A percentile compares a stretch with the other conserved stretches of the same genome.
phyloP scores from a whole-genome alignment of 352 stramenopile genomes.

The Globisporangium polare region DNA sequence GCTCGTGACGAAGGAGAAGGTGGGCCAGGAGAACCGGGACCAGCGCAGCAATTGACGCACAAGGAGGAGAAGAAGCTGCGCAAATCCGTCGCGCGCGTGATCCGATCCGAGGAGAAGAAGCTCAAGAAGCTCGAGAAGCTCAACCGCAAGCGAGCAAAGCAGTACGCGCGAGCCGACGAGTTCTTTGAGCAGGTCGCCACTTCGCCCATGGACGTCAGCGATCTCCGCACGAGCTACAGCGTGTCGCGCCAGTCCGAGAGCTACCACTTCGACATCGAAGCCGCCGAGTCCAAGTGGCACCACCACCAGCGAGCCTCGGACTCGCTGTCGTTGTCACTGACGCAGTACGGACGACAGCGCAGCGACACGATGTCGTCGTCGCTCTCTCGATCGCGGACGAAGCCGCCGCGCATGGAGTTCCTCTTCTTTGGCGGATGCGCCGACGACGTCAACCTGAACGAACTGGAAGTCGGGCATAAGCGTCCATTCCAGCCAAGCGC shows the following conservation, averaged over 20 bases:
- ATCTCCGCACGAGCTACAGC: conserved; percentile 3
- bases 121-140: conserved; percentile 29
- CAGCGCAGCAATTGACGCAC: conserved; percentile 14
- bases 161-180: conserved; percentile 14
- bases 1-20: not conserved
- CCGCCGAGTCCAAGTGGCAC: conserved; percentile 4
- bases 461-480: conserved; percentile 26
- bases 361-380: not conserved
- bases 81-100: conserved; percentile 24
- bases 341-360: not conserved
- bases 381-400: not conserved
- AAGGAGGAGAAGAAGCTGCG: conserved; percentile 28
- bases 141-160: conserved; percentile 13
- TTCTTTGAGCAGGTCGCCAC: conserved; percentile 16
- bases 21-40: not conserved
- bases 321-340: not conserved
- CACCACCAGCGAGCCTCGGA: conserved; percentile 5
- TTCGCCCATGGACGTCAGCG: not conserved
- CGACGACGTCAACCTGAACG: conserved; percentile 29
- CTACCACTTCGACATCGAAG: conserved; percentile 13
- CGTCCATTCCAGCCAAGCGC: conserved; percentile 13
- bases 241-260: conserved; percentile 1
- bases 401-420: conserved; percentile 39
- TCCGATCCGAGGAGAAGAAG: conserved; percentile 32
- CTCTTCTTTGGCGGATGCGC: conserved; percentile 48